Conservation (phyloP, 179 eudicot genomes). For the Kewa caespitosa region DNA sequence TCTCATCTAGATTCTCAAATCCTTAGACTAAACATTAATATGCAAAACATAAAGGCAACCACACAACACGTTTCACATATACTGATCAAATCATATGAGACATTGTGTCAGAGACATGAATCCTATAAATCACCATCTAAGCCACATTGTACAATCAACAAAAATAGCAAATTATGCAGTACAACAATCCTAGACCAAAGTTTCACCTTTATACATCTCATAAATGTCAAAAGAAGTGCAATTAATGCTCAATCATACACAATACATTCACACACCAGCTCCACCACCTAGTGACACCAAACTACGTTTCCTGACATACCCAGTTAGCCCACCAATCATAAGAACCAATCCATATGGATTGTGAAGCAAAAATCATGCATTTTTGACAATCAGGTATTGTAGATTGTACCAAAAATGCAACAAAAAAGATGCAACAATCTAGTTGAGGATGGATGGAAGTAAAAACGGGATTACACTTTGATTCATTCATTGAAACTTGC, state of each 20-base stretch:
- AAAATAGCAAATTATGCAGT: not conserved
- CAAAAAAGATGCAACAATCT: too few species aligned
- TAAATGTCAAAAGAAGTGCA: not conserved
- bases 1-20: too few species aligned
- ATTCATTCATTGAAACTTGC: too few species aligned
- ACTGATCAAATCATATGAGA: not conserved
- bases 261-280: slow-evolving; percentile 29
- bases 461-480: too few species aligned
- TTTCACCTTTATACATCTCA: not conserved
- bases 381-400: slow-evolving; percentile 37
- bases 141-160: not conserved
- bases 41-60: not conserved
- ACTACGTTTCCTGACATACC: slow-evolving; percentile 76
- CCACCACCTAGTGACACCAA: slow-evolving; percentile 91
- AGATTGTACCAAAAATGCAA: too few species aligned
- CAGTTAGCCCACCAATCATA: slow-evolving; percentile 67
- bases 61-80: too few species aligned
- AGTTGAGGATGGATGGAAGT: too few species aligned
- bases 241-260: not conserved
- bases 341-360: slow-evolving; percentile 77
- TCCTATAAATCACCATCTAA: not conserved
- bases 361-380: slow-evolving; percentile 99
- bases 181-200: not conserved
- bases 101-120: not conserved
- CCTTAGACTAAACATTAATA: too few species aligned